Evolutionary conservation across 2,329 filamentous ascomycete species (phyloP).

Genomic region (Pseudogymnoascus pannorum): DNA sequence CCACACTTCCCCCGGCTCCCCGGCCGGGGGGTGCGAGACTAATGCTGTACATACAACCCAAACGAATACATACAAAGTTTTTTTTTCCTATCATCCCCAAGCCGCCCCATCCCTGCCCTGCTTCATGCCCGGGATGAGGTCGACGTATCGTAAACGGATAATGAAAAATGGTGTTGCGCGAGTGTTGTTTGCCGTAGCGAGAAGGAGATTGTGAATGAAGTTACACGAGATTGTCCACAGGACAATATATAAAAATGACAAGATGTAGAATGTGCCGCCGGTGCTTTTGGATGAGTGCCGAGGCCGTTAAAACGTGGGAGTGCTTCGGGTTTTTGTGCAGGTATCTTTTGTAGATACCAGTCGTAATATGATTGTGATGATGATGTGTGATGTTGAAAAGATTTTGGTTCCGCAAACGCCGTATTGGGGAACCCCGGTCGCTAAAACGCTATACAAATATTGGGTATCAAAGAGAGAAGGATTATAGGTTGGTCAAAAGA

Average conservation of each 20-base stretch:
- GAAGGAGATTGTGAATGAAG: background rate
- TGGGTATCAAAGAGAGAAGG: slow-evolving; percentile 12
- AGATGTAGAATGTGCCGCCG: background rate
- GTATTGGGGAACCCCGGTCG: slow-evolving; percentile 8
- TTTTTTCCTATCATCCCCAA: background rate
- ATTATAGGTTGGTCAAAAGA: slow-evolving; percentile 6
- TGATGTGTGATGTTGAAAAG: slow-evolving; percentile 1
- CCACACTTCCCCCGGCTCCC: background rate
- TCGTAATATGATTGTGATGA: background rate
- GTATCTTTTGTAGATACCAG: background rate
- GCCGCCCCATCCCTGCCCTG: background rate
- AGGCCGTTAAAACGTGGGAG: slow-evolving; percentile 1
- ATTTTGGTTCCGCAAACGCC: slow-evolving; percentile 10
- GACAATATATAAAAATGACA: background rate
- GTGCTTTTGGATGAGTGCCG: background rate
- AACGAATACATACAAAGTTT: background rate
- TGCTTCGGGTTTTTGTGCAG: slow-evolving; percentile 4
- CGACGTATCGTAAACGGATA: background rate
- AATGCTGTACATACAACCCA: slow-evolving; percentile 9
- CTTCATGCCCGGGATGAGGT: background rate
- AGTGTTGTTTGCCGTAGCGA: slow-evolving; percentile 1
- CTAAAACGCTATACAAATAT: slow-evolving; percentile 13
- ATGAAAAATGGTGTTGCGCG: background rate
- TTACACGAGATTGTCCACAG: background rate
- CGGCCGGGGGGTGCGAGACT: background rate